These are phyloP conservation scores for Nicotiana undulata DNA, from an alignment of 257 asterid species.

Conservation along the genomic window DNA sequence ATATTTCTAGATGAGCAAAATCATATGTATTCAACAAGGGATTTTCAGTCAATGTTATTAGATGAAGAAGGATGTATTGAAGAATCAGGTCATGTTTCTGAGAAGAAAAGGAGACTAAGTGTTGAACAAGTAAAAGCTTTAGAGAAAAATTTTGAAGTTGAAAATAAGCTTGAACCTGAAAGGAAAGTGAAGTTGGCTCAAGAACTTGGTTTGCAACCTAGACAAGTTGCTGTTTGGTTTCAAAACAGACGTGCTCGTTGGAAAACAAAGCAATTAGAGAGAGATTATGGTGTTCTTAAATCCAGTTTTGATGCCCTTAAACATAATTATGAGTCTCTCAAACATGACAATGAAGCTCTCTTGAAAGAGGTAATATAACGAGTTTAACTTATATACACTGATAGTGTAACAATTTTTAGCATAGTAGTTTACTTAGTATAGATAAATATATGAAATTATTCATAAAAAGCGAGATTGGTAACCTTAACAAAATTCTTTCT, in stretches of 20 bases:
- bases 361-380: constrained; percentile 40
- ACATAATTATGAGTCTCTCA: constrained; percentile 39
- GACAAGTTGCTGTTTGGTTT: constrained; percentile 97
- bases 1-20: constrained; percentile 39
- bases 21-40: constrained; percentile 45
- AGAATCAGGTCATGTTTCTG: constrained; percentile 51
- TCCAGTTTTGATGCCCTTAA: constrained; percentile 62
- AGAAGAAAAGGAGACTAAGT: constrained; percentile 68
- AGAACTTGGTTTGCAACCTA: constrained; percentile 82
- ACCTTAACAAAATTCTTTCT: too few relatives aligned
- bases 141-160: constrained; percentile 87
- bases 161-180: constrained; percentile 85
- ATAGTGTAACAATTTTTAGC: too few relatives aligned
- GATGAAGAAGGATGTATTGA: constrained; percentile 76
- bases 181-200: constrained; percentile 78
- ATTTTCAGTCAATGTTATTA: constrained; percentile 58
- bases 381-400: too few relatives aligned
- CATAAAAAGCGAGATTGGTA: too few relatives aligned
- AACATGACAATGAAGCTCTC: constrained; percentile 55
- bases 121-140: constrained; percentile 78
- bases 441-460: too few relatives aligned
- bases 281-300: constrained; percentile 68
- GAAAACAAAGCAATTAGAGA: constrained; percentile 85
- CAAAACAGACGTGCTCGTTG: constrained; percentile 91
- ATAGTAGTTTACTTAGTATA: too few relatives aligned